Percentiles rank a stretch among this genome's conserved stretches.
Conservation (phyloP, 2,329 filamentous ascomycete species). For the Colletotrichum ledebouriae region DNA sequence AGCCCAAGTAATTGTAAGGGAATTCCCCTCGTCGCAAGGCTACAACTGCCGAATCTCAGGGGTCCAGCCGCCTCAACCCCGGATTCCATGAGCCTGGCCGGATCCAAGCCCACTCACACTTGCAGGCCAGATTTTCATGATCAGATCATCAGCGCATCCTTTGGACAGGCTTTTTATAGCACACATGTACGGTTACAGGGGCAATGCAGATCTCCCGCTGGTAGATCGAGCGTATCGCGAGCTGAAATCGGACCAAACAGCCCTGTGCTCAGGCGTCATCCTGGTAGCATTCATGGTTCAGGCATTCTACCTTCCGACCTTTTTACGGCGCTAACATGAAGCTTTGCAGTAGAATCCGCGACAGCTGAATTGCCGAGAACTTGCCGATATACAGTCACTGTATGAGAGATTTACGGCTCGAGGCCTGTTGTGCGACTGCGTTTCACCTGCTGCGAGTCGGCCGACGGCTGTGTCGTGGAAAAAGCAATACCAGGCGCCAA, state of each 20-base stretch:
- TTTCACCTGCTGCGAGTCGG: conserved; percentile 23
- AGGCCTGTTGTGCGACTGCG: conserved; percentile 20
- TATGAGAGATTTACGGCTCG: conserved; percentile 16
- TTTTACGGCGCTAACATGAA: not conserved
- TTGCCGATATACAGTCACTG: not conserved
- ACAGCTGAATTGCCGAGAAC: conserved; percentile 4
- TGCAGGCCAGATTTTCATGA: conserved; percentile 5
- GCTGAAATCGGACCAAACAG: conserved; percentile 13
- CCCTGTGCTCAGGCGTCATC: conserved; percentile 8
- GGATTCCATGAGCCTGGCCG: conserved; percentile 19
- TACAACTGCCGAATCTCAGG: not conserved
- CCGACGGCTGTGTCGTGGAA: conserved; percentile 24
- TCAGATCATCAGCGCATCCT: conserved; percentile 16
- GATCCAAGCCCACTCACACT: conserved; percentile 8
- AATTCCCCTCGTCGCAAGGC: not conserved
- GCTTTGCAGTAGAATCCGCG: not conserved
- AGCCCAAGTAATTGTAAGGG: too few species aligned
- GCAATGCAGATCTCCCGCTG: conserved; percentile 27
- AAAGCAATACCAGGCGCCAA: conserved; percentile 27
- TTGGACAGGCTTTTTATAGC: conserved; percentile 1
- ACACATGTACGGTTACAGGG: conserved; percentile 10
- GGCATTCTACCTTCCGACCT: not conserved
- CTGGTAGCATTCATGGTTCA: not conserved
- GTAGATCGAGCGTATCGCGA: conserved; percentile 8
- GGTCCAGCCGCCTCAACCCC: conserved; percentile 21